phyloP scores from a whole-genome alignment of 805 yeast genomes.

The Phaffomyces opuntiae region DNA sequence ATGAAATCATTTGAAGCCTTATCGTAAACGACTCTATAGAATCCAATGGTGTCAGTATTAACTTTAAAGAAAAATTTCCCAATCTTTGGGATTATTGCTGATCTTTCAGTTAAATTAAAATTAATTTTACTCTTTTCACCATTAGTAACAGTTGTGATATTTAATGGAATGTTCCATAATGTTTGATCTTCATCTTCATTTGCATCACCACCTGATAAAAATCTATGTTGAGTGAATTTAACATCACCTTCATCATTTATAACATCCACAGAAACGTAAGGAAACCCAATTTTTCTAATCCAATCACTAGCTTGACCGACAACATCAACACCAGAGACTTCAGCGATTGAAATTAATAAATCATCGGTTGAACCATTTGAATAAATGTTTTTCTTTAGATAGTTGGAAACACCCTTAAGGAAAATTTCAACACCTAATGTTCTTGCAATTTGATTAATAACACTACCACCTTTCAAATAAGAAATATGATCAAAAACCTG shows the following conservation, averaged over 20 bases:
- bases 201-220: slow-evolving; percentile 68
- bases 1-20: slow-evolving; percentile 55
- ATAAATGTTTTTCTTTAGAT: slow-evolving; percentile 67
- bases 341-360: slow-evolving; percentile 63
- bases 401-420: slow-evolving; percentile 70
- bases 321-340: slow-evolving; percentile 65
- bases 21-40: slow-evolving; percentile 66
- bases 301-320: slow-evolving; percentile 63
- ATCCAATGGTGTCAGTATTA: slow-evolving; percentile 68
- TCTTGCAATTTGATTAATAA: slow-evolving; percentile 67
- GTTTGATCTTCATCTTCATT: slow-evolving; percentile 61
- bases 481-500: slow-evolving; percentile 83
- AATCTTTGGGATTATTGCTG: slow-evolving; percentile 37
- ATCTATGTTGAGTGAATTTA: slow-evolving; percentile 62
- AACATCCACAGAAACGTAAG: slow-evolving; percentile 59
- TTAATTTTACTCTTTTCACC: slow-evolving; percentile 48
- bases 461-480: slow-evolving; percentile 74
- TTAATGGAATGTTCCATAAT: slow-evolving; percentile 57
- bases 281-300: slow-evolving; percentile 77
- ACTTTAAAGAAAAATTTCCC: slow-evolving; percentile 49
- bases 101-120: slow-evolving; percentile 44
- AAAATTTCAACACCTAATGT: slow-evolving; percentile 71
- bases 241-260: slow-evolving; percentile 33
- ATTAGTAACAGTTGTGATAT: slow-evolving; percentile 30
- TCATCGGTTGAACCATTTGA: slow-evolving; percentile 71